Evolutionary conservation across 352 stramenopile genomes (phyloP).

Genomic region (Pythium graminicola): DNA sequence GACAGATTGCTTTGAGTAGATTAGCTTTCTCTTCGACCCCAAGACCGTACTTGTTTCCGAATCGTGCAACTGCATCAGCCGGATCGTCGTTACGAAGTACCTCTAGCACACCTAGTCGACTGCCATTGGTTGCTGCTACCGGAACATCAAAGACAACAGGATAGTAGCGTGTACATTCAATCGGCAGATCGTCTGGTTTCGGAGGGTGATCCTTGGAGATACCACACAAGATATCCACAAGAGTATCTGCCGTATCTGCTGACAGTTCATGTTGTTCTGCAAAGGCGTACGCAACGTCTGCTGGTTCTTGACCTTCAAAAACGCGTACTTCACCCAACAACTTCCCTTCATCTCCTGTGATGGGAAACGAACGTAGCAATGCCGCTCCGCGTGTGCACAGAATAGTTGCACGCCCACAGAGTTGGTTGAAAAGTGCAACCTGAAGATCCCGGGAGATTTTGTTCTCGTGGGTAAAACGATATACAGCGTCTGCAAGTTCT

Average conservation of each 20-base stretch:
- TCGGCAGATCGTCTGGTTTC: constrained; percentile 7
- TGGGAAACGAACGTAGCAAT: constrained; percentile 38
- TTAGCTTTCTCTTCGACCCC: constrained; percentile 46
- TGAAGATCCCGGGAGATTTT: constrained; percentile 47
- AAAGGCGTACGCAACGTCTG: constrained; percentile 65
- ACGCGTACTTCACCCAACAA: constrained; percentile 44
- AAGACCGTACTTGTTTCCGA: constrained; percentile 67
- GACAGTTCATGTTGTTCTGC: constrained; percentile 44
- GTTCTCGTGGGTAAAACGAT: constrained; percentile 39
- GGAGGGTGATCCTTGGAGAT: constrained; percentile 15
- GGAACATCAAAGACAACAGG: constrained; percentile 55
- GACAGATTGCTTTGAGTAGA: constrained; percentile 45
- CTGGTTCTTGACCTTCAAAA: constrained; percentile 67
- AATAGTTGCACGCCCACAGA: constrained; percentile 50
- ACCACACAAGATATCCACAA: constrained; percentile 53
- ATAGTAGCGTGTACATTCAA: constrained; percentile 52
- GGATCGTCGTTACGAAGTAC: constrained; percentile 59
- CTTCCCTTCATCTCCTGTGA: constrained; percentile 28
- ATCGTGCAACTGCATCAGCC: constrained; percentile 62
- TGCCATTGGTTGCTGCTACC: constrained; percentile 52
- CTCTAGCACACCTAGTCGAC: constrained; percentile 52
- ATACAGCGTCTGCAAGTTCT: constrained; percentile 63
- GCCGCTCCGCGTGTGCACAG: constrained; percentile 56
- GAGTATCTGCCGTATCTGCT: constrained; percentile 24
- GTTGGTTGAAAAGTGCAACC: constrained; percentile 39